Evolutionary conservation across 179 eudicot species (phyloP), one percentile per base, ranked within the genome.

Genomic region (Beta macrorhiza): DNA sequence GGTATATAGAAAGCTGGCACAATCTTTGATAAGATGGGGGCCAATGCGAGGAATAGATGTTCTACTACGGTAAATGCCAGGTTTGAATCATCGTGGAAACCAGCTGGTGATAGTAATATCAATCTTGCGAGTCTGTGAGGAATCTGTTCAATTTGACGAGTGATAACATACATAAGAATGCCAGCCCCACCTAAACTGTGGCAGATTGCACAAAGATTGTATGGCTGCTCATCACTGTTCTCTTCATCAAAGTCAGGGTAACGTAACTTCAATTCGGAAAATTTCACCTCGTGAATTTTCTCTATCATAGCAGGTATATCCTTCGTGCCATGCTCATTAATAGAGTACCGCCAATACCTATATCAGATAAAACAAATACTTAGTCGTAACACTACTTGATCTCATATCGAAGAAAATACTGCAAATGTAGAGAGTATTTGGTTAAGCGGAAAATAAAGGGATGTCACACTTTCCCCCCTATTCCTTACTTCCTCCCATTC

Each of bases 141-240:
- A 76, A 87, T 91, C 72, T 89, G 91, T 81, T 88, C 90, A 1
- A 92, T 82, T 80, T 81, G 84, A 44, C 90, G 92, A 2, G 99
- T 91, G 77, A 96, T 77, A 16, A 88, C 86, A 82, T 96, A 91
- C 94, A 96, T 94, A 61, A 96, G 80, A 70, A 92, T 86, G 49
- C 86, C 98, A 77, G 99, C 98, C 44, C 99, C 98, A 56, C 99
- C 99, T 75, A 96, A 85, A 88, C 99, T 96, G 85, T 96, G 98
- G 76, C 89, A 88, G 78, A 96, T 87, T 61, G 97, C 92, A 79
- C 96, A 91, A 17, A 94, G 87, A 78, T 90, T 96, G 78, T 96
- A 96, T 17, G 97, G 97, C 80, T 89, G 94, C 56, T 86, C 90
- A 51, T 55, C 61, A 20, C 78, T 82, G 64, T 57, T 74, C 69